Percentiles rank a stretch among this genome's conserved stretches.
Evolutionary conservation across 2,329 filamentous ascomycete genomes (phyloP).

Genomic region (Exutisphaerella laricina): DNA sequence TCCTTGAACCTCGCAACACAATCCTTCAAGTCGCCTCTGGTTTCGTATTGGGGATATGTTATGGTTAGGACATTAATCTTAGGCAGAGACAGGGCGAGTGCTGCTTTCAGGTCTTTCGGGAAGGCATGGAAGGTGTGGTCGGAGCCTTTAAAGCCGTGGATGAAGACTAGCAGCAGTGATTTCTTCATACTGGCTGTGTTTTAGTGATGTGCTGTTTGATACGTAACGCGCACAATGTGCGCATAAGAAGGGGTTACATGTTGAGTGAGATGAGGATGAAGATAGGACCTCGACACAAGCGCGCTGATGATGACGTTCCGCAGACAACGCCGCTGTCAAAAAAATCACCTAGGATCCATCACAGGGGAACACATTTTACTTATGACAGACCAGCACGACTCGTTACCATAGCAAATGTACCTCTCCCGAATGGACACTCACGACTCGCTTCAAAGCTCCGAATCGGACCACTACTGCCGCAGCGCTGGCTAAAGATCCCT

Average conservation of each 20-base stretch:
- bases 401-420: too few species aligned
- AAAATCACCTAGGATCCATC: too few species aligned
- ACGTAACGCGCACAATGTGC: background rate
- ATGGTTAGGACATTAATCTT: slow-evolving; percentile 61
- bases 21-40: slow-evolving; percentile 66
- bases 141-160: slow-evolving; percentile 84
- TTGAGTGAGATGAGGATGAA: background rate
- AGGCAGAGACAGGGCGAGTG: slow-evolving; percentile 61
- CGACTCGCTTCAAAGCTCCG: too few species aligned
- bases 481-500: too few species aligned
- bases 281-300: background rate
- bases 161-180: slow-evolving; percentile 74
- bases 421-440: too few species aligned
- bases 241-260: slow-evolving; percentile 1
- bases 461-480: too few species aligned
- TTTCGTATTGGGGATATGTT: slow-evolving; percentile 78
- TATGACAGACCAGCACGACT: too few species aligned
- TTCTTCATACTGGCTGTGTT: slow-evolving; percentile 54
- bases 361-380: too few species aligned
- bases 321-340: too few species aligned
- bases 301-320: too few species aligned
- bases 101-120: slow-evolving; percentile 62
- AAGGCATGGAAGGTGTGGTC: slow-evolving; percentile 74
- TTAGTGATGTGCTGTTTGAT: background rate
- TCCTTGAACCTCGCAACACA: slow-evolving; percentile 69